Conservation (phyloP, 2,329 filamentous ascomycete species). For the Calonectria hawksworthii region DNA sequence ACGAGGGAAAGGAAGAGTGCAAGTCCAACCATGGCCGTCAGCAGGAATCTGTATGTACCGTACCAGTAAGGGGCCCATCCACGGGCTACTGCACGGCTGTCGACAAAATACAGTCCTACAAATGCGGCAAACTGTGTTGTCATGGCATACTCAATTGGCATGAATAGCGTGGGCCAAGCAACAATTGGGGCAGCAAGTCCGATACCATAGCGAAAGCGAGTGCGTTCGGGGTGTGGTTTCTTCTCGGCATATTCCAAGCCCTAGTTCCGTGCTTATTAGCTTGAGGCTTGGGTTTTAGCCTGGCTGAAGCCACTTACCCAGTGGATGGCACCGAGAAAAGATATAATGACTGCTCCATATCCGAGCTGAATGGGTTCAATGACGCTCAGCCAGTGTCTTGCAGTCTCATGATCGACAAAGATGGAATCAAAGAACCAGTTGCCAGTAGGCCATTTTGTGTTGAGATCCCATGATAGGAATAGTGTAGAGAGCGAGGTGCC, state of each 20-base stretch:
- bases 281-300: background rate
- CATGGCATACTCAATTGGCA: conserved; percentile 87
- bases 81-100: conserved; percentile 77
- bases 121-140: conserved; percentile 90
- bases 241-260: conserved; percentile 86
- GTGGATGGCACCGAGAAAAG: conserved; percentile 93
- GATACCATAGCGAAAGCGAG: conserved; percentile 85
- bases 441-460: conserved; percentile 74
- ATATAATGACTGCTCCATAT: conserved; percentile 93
- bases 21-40: conserved; percentile 89
- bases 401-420: conserved; percentile 78
- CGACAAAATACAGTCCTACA: conserved; percentile 87
- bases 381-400: conserved; percentile 78
- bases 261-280: conserved; percentile 39
- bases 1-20: conserved; percentile 86
- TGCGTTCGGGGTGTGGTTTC: conserved; percentile 71
- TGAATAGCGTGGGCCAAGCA: conserved; percentile 90
- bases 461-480: conserved; percentile 86
- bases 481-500: conserved; percentile 87
- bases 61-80: conserved; percentile 93
- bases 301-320: conserved; percentile 66
- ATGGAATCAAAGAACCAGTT: conserved; percentile 65
- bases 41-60: conserved; percentile 87
- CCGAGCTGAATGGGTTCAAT: conserved; percentile 91
- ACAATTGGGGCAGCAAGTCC: conserved; percentile 84